A percentile compares a stretch with the other conserved stretches of the same genome.
Evolutionary conservation across 1,284 basidiomycete species (phyloP).

Genomic region (Salmacisia buchloeana): DNA sequence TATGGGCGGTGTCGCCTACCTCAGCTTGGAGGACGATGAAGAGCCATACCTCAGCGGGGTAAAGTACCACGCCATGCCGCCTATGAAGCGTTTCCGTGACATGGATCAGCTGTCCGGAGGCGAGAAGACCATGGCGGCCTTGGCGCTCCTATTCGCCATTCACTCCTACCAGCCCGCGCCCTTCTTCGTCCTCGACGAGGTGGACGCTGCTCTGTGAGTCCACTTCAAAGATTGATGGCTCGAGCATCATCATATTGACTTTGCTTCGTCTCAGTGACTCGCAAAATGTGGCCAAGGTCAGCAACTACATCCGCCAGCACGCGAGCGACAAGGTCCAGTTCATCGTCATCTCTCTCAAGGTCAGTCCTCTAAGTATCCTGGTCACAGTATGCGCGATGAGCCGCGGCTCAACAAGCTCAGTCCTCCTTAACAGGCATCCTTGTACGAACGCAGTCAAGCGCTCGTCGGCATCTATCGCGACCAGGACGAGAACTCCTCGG

Average conservation of each 20-base stretch:
- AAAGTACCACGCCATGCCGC: constrained; percentile 93
- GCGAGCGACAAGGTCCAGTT: constrained; percentile 72
- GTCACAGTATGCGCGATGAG: neutral
- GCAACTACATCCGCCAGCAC: constrained; percentile 45
- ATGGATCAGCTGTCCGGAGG: constrained; percentile 98
- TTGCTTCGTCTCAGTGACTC: constrained; percentile 23
- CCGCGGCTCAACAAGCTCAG: neutral
- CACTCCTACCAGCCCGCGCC: constrained; percentile 91
- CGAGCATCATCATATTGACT: neutral
- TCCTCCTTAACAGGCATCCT: constrained; percentile 23
- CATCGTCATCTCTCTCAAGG: constrained; percentile 90
- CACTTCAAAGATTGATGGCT: constrained; percentile 29
- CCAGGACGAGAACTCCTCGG: constrained; percentile 84
- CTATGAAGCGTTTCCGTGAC: constrained; percentile 97
- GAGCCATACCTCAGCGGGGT: constrained; percentile 93
- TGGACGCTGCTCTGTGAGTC: constrained; percentile 86
- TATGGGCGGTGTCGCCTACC: constrained; percentile 91
- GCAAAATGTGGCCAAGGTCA: constrained; percentile 47
- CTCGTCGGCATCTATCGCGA: constrained; percentile 90
- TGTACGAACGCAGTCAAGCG: constrained; percentile 85
- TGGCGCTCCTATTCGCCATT: constrained; percentile 91
- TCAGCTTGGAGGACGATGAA: constrained; percentile 92
- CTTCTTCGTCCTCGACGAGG: constrained; percentile 97
- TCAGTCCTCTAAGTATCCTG: neutral
- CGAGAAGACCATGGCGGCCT: constrained; percentile 95